Conservation (phyloP, 1,284 basidiomycete genomes). For the Apiotrichum mycotoxinovorans region DNA sequence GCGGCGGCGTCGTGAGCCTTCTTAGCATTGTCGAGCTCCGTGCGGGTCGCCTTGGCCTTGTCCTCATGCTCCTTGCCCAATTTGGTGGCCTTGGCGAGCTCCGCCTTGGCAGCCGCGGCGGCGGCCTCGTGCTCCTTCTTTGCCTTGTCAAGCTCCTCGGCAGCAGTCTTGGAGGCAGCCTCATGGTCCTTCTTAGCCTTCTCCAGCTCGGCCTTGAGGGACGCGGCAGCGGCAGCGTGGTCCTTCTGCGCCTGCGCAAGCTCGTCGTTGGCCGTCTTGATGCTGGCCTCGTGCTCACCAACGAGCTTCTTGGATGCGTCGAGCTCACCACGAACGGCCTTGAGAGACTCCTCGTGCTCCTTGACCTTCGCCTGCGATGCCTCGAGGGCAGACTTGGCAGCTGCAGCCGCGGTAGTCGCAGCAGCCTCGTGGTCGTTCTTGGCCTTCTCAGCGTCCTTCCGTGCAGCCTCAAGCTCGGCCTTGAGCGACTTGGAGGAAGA, state of each 20-base stretch:
- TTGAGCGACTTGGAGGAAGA: not conserved
- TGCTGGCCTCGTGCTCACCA: not conserved
- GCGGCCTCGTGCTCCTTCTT: conserved; percentile 6
- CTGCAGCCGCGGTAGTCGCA: not conserved
- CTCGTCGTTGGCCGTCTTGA: not conserved
- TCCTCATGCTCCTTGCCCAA: not conserved
- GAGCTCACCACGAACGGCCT: not conserved
- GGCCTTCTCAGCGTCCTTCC: not conserved
- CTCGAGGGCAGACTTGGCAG: not conserved
- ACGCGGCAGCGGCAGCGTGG: not conserved
- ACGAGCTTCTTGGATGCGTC: not conserved
- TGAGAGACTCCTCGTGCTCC: conserved; percentile 4
- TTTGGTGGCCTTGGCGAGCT: conserved; percentile 1
- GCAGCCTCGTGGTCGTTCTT: conserved; percentile 1
- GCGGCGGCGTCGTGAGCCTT: conserved; percentile 7
- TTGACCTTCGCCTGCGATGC: not conserved
- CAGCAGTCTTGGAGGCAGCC: not conserved
- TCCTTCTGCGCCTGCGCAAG: not conserved
- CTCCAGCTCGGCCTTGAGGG: conserved; percentile 1
- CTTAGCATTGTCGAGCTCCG: conserved; percentile 5
- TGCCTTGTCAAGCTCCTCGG: conserved; percentile 6
- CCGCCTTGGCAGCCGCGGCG: not conserved
- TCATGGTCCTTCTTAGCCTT: conserved; percentile 5
- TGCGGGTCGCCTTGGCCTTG: not conserved
- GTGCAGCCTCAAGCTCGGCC: conserved; percentile 7